Evolutionary conservation across 805 yeast species (phyloP), one percentile per base, ranked within the genome.

Genomic region (Pichia californica): DNA sequence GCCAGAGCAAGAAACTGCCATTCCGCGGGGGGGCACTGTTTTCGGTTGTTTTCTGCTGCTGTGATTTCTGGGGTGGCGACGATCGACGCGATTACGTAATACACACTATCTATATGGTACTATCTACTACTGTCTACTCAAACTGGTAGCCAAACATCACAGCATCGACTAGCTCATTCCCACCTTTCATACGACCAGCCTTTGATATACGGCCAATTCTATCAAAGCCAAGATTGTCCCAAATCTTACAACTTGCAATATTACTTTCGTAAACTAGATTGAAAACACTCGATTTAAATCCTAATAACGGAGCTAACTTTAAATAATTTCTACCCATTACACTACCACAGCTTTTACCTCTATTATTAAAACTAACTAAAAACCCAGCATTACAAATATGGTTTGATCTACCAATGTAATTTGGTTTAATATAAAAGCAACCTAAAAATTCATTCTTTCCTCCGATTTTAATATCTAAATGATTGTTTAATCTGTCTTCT

Each of bases 311-410:
- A 0, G 93, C 96, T 77, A 82, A 79, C 40, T 64, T 58, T 36
- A 88, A 57, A 57, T 85, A 89, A 34, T 73, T 64, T 44, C 66
- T 65, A 5, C 94, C 97, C 56, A 89, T 56, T n/a, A 72, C 72
- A 29, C 65, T 70, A 1, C 96, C 96, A 14, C 86, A 62, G 13
- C 62, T 52, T 37, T 70, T 60, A 0, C 94, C 93, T 48, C 97
- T 71, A 21, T 66, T 65, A 0, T 50, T 50, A 8, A 70, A 68
- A 46, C 74, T 74, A 7, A 89, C 95, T 10, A 88, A 58, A 56
- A 89, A 89, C 0, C 94, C 96, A 0, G 81, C 96, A 59, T 89
- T 89, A 55, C 96, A 87, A 25, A 77, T 81, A 55, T 89, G 96
- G 0, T 93, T 78, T 49, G 91, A 81, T 45, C 95, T 73, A 8